A percentile compares a stretch with the other conserved stretches of the same genome.
Conservation (phyloP, 2,329 filamentous ascomycete genomes). For the Talaromyces sp. region DNA sequence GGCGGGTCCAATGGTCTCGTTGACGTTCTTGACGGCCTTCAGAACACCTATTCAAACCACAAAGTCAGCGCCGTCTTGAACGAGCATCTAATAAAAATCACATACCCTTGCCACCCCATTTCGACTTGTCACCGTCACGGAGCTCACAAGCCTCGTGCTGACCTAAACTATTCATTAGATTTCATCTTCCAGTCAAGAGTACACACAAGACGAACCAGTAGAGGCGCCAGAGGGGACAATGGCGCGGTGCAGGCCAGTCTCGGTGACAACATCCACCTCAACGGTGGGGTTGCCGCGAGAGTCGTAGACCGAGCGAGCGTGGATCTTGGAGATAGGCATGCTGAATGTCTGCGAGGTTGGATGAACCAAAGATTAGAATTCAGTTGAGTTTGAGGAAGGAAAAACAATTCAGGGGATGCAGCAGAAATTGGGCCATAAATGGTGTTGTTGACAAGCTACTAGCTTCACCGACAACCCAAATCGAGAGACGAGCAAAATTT, state of each 20-base stretch:
- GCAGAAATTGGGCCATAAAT: background rate
- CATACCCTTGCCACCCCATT: conserved; percentile 77
- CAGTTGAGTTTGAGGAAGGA: background rate
- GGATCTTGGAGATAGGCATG: conserved; percentile 88
- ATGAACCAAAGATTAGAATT: conserved; percentile 1
- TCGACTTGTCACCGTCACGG: conserved; percentile 80
- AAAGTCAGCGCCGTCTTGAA: conserved; percentile 53
- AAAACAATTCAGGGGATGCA: conserved; percentile 7
- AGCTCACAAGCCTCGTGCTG: conserved; percentile 89
- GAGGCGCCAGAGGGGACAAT: conserved; percentile 97
- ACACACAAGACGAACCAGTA: conserved; percentile 61
- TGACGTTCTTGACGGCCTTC: conserved; percentile 83
- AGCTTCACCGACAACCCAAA: conserved; percentile 38
- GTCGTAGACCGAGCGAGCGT: conserved; percentile 95
- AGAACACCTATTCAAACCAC: conserved; percentile 49
- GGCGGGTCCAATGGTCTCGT: conserved; percentile 71
- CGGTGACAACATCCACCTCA: conserved; percentile 94
- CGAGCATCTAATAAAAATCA: conserved; percentile 7
- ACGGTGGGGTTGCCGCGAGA: conserved; percentile 97
- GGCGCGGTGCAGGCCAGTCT: conserved; percentile 93
- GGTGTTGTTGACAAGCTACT: conserved; percentile 21
- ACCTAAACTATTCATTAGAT: conserved; percentile 47
- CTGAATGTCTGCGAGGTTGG: conserved; percentile 13
- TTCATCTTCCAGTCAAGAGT: background rate
- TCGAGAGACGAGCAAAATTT: conserved; percentile 19